phyloP scores from a whole-genome alignment of 768 basidiomycete genomes.

The Suillus clintonianus region DNA sequence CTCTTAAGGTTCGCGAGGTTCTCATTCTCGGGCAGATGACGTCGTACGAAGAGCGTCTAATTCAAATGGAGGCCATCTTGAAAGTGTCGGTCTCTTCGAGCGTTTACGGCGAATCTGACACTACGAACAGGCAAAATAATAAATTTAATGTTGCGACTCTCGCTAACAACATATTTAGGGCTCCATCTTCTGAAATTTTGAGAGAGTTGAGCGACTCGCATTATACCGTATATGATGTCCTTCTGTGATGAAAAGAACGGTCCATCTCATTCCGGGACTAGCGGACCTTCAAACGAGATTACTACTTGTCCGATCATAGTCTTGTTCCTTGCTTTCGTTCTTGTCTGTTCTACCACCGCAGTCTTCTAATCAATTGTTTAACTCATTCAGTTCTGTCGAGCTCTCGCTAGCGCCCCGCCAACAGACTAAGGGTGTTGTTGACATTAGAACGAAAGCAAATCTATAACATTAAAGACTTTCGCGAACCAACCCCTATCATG shows the following conservation, averaged over 20 bases:
- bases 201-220: conserved; percentile 94
- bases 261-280: no score
- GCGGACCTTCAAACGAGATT: no score
- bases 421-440: no score
- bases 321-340: no score
- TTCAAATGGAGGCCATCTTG: conserved; percentile 93
- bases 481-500: no score
- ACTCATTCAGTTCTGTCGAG: no score
- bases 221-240: conserved; percentile 96
- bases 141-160: neutral
- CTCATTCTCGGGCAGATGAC: conserved; percentile 96
- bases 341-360: no score
- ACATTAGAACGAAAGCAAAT: no score
- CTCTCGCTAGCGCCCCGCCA: no score
- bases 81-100: conserved; percentile 85
- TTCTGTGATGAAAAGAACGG: conserved; percentile 39
- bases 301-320: no score
- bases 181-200: conserved; percentile 83
- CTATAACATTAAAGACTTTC: no score
- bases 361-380: no score
- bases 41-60: conserved; percentile 90
- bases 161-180: conserved; percentile 42
- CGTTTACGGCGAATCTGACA: conserved; percentile 84
- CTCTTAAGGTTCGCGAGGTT: conserved; percentile 95
- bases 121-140: conserved; percentile 53